phyloP scores from a whole-genome alignment of 2,329 filamentous ascomycete species.

The Calonectria henricotiae region DNA sequence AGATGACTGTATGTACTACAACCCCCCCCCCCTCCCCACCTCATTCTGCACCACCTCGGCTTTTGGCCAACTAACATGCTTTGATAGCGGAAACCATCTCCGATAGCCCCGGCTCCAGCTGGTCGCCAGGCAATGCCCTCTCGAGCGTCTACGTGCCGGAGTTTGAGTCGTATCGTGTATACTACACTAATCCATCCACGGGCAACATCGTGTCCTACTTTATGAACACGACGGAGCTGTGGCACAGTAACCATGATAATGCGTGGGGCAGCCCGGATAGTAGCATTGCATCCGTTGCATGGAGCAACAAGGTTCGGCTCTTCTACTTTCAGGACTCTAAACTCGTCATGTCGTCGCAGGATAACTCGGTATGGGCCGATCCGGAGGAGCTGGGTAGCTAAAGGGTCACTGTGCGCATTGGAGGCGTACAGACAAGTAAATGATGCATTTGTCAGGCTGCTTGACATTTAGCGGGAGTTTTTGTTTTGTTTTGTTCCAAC shows the following conservation, averaged over 20 bases:
- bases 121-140: conserved; percentile 34
- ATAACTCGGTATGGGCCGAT: conserved; percentile 32
- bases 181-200: conserved; percentile 40
- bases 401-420: background rate
- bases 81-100: conserved; percentile 32
- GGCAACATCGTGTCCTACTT: conserved; percentile 39
- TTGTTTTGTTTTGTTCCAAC: background rate
- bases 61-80: background rate
- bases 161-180: conserved; percentile 38
- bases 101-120: conserved; percentile 35
- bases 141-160: conserved; percentile 38
- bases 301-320: conserved; percentile 40
- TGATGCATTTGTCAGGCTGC: background rate
- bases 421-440: too few relatives aligned
- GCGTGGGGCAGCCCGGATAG: conserved; percentile 39
- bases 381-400: conserved; percentile 20
- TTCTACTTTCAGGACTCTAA: conserved; percentile 41
- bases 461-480: conserved; percentile 18
- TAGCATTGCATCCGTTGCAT: conserved; percentile 41
- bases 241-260: conserved; percentile 25
- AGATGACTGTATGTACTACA: conserved; percentile 18
- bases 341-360: conserved; percentile 36
- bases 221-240: conserved; percentile 15
- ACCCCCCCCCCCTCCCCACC: background rate
- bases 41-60: background rate